phyloP scores from a whole-genome alignment of 2,329 filamentous ascomycete species.

The Ceratocystis ficicola region DNA sequence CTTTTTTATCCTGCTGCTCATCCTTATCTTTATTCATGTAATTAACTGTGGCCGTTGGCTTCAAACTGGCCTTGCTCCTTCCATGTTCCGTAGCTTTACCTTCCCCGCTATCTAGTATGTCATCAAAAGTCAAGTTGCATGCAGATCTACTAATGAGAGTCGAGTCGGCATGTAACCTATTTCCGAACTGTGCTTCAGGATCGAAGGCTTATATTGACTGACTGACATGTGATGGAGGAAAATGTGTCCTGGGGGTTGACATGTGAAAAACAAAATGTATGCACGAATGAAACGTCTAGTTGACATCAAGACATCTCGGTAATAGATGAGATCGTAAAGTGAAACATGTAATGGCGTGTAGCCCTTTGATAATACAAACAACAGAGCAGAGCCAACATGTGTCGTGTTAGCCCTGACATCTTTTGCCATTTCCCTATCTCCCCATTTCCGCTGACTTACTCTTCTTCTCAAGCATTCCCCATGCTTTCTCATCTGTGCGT shows the following conservation, averaged over 20 bases:
- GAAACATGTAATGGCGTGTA: neutral
- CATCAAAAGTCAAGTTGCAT: neutral
- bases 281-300: neutral
- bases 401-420: neutral
- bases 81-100: neutral
- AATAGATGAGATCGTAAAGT: neutral
- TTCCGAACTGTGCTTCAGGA: neutral
- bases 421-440: neutral
- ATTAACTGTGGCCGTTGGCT: too few relatives aligned
- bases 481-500: slow-evolving; percentile 14
- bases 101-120: neutral
- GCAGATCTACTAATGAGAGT: neutral
- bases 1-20: neutral
- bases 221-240: neutral
- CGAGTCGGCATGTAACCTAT: slow-evolving; percentile 1
- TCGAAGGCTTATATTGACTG: neutral
- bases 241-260: neutral
- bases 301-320: neutral
- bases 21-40: neutral
- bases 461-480: slow-evolving; percentile 20
- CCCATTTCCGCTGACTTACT: slow-evolving; percentile 7
- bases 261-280: neutral
- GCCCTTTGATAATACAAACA: neutral
- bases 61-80: too few relatives aligned
- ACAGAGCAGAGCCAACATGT: neutral